These are phyloP conservation scores for Solanum ahanhuiri DNA, from an alignment of 257 asterid species.

Conservation along the genomic window DNA sequence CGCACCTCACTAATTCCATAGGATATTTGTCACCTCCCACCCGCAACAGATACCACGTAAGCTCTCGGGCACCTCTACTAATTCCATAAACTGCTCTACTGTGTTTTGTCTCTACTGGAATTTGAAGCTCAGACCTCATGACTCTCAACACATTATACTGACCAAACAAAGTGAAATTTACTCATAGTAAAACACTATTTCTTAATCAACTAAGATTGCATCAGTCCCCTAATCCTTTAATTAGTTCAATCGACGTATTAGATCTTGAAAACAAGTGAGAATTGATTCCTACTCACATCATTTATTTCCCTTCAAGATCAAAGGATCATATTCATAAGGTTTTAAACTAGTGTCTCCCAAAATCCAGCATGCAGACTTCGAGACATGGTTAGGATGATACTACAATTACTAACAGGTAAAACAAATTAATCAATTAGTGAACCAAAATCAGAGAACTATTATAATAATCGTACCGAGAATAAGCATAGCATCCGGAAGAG, in stretches of 20 bases:
- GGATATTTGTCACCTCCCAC: neutral
- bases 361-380: neutral
- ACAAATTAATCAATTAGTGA: neutral
- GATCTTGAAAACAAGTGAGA: neutral
- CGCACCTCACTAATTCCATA: neutral
- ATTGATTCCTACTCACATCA: neutral
- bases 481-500: conserved; percentile 95
- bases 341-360: neutral
- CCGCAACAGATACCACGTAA: neutral
- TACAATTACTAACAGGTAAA: neutral
- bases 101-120: neutral
- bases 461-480: conserved; percentile 43
- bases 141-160: neutral
- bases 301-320: neutral
- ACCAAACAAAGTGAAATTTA: neutral
- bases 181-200: neutral
- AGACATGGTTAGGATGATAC: neutral
- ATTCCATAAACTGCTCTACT: neutral
- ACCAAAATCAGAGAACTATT: neutral
- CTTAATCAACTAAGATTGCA: neutral
- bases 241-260: neutral
- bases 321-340: neutral
- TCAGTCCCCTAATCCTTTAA: neutral
- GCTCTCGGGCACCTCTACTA: neutral
- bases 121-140: neutral